Base-by-base conservation (phyloP, 164 flowering plant genomes). In the Piper longum region DNA sequence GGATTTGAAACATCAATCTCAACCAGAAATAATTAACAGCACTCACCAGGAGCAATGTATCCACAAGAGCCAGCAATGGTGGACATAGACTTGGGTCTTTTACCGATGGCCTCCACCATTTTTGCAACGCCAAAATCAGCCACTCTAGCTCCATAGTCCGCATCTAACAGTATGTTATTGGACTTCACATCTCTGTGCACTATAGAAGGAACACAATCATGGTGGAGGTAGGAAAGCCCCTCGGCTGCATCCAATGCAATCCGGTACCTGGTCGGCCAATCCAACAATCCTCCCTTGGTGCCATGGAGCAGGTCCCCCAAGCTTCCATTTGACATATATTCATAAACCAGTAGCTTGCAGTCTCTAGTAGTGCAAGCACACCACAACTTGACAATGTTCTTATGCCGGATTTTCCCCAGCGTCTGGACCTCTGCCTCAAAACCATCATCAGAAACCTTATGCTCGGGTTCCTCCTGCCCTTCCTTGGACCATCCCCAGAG, bases 91-190 rank as follows among this genome's bases (percentile, higher is more conserved):
- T 82, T 79, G 36, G 54, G 66, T 43, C 73, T 81, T 55, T 78
- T 79, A 17, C 73, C 76, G 14, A 63, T 59, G 3, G 55, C 69
- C n/a, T 70, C 73, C 59, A 77, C 67, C 54, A 72, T 75, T 63
- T 85, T 86, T 16, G 91, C 95, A 45, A 86, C 78, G 39, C 92
- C 92, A 67, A 86, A 86, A 70, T 86, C 92, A 2, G 92, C 83
- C 61, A 86, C 82, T 62, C 71, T 72, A 11, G 92, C 92, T 58
- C 81, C 78, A 41, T 78, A 83, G 17, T 81, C 85, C 41, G 57
- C 80, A 73, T 82, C 91, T 63, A 86, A 68, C 80, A 86, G 70
- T 63, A 86, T 86, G 59, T 86, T 86, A 66, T 82, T 84, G 1
- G 91, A 80, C 62, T 86, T 86, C 36, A 86, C 80, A 68, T 86